Conservation (phyloP, 805 yeast species). For the Pichia kluyveri region DNA sequence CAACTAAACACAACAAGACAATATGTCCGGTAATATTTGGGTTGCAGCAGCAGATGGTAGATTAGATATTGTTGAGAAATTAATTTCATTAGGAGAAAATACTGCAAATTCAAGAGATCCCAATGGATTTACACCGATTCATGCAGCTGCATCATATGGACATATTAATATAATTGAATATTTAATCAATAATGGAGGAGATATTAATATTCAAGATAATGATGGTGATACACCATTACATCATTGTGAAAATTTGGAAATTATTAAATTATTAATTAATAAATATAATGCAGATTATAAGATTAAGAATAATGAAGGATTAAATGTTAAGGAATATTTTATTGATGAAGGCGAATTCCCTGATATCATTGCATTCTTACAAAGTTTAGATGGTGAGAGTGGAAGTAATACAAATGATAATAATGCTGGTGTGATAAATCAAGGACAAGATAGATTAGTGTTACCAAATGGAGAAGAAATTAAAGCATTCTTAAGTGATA, state of each 20-base stretch:
- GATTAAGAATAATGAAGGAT: constrained; percentile 61
- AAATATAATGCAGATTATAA: constrained; percentile 59
- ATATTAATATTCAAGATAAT: constrained; percentile 69
- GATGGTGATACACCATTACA: constrained; percentile 97
- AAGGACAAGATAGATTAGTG: constrained; percentile 8
- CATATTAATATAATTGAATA: constrained; percentile 57
- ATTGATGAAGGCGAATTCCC: constrained; percentile 84
- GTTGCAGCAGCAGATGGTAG: constrained; percentile 88
- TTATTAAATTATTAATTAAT: constrained; percentile 61
- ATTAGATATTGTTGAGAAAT: constrained; percentile 44
- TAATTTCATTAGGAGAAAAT: constrained; percentile 40
- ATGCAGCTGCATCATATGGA: constrained; percentile 95
- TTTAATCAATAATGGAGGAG: constrained; percentile 56
- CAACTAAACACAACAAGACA: too few relatives aligned
- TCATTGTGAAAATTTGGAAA: constrained; percentile 64
- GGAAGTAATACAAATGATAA: not conserved
- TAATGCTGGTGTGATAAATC: not conserved
- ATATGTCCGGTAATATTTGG: constrained; percentile 58
- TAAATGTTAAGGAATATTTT: constrained; percentile 62
- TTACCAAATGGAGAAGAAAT: constrained; percentile 36
- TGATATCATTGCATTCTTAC: constrained; percentile 59
- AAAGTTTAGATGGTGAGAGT: constrained; percentile 1
- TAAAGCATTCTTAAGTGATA: constrained; percentile 37
- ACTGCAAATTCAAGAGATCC: constrained; percentile 75
- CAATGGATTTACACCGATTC: constrained; percentile 94